These are phyloP conservation scores for Scorias spongiosa DNA, from an alignment of 2,329 filamentous ascomycete genomes.

Conservation along the genomic window DNA sequence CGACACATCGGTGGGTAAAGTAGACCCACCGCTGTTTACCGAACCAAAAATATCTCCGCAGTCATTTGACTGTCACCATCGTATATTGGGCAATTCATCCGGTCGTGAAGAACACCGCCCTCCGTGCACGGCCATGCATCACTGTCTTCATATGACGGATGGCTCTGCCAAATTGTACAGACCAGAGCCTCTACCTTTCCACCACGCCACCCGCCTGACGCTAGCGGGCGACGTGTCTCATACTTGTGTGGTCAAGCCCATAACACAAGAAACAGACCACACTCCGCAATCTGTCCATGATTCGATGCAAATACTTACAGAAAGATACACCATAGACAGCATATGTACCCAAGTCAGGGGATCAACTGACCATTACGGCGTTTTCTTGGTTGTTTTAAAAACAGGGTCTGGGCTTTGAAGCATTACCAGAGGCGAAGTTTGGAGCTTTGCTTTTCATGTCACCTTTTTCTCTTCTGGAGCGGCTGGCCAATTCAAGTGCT, in stretches of 20 bases:
- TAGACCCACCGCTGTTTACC: background rate
- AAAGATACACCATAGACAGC: background rate
- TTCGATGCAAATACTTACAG: background rate
- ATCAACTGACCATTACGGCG: too few species aligned
- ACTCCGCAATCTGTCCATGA: background rate
- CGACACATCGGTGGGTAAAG: constrained; percentile 46
- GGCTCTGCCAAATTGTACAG: too few species aligned
- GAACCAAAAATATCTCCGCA: background rate
- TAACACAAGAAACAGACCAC: background rate
- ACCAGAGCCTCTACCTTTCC: too few species aligned
- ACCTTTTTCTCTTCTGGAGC: constrained; percentile 2
- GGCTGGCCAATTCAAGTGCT: constrained; percentile 14
- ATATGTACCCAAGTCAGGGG: background rate
- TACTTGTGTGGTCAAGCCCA: too few species aligned
- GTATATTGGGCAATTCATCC: background rate
- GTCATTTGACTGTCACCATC: constrained; percentile 3
- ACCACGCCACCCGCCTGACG: too few species aligned
- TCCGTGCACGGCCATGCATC: too few species aligned
- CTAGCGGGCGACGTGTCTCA: too few species aligned
- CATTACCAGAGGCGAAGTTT: background rate
- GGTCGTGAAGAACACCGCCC: background rate
- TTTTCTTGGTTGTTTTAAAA: too few species aligned
- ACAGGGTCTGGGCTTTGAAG: too few species aligned
- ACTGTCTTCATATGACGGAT: too few species aligned
- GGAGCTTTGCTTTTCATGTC: constrained; percentile 3